A percentile compares a stretch with the other conserved stretches of the same genome.
These are phyloP conservation scores for Bacterosira constricta DNA, from an alignment of 108 stramenopile species.

Conservation along the genomic window DNA sequence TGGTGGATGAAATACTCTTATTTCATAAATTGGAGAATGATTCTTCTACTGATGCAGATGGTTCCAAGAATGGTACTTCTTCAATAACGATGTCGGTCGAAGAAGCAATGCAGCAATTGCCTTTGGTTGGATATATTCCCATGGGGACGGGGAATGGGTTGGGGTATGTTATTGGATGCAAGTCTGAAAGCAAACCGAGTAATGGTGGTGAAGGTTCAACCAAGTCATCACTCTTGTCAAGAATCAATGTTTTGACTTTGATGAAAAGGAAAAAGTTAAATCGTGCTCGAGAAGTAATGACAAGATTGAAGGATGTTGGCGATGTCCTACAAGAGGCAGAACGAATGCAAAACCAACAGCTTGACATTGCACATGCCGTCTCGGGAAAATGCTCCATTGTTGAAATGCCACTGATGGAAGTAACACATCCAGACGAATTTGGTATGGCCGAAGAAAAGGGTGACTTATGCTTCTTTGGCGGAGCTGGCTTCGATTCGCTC, in stretches of 20 bases:
- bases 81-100: slow-evolving; percentile 11
- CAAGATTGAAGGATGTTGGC: slow-evolving; percentile 33
- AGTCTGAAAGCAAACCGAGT: neutral
- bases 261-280: slow-evolving; percentile 14
- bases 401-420: slow-evolving; percentile 67
- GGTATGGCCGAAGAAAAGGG: slow-evolving; percentile 18
- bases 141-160: slow-evolving; percentile 78
- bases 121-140: slow-evolving; percentile 64
- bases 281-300: slow-evolving; percentile 12
- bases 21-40: neutral
- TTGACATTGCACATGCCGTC: neutral
- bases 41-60: neutral
- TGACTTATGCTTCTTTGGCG: slow-evolving; percentile 80
- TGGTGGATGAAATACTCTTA: slow-evolving; percentile 44
- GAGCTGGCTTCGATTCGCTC: slow-evolving; percentile 71
- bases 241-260: neutral
- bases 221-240: slow-evolving; percentile 4
- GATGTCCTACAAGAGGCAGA: neutral
- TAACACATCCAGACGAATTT: slow-evolving; percentile 32
- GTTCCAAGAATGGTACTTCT: neutral
- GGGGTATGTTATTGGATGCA: slow-evolving; percentile 66
- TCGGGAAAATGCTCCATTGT: slow-evolving; percentile 45
- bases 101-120: slow-evolving; percentile 45
- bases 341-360: neutral
- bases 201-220: neutral